Conservation (phyloP, 192 early-diverging fungal genomes). For the Coemansia sp. region DNA sequence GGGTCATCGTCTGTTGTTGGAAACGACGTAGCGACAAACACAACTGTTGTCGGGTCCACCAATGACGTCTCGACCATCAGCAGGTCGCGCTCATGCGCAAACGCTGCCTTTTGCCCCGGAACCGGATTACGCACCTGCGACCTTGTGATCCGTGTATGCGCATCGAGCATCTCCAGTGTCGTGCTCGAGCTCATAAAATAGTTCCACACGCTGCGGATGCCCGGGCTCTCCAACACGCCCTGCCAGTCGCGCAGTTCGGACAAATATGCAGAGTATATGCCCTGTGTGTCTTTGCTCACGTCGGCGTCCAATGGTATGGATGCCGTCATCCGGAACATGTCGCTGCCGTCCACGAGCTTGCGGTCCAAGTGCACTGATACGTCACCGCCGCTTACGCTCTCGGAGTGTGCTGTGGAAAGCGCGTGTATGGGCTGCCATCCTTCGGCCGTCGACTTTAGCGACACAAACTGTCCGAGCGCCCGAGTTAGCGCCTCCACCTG, state of each 20-base stretch:
- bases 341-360: slow-evolving; percentile 3
- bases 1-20: slow-evolving; percentile 41
- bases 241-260: slow-evolving; percentile 56
- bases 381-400: slow-evolving; percentile 32
- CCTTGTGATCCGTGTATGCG: slow-evolving; percentile 40
- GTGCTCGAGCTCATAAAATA: slow-evolving; percentile 36
- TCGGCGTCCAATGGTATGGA: slow-evolving; percentile 44
- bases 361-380: slow-evolving; percentile 37
- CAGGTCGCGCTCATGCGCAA: slow-evolving; percentile 42
- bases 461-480: slow-evolving; percentile 46
- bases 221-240: slow-evolving; percentile 48
- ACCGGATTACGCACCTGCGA: slow-evolving; percentile 39
- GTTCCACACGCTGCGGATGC: slow-evolving; percentile 51
- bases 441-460: slow-evolving; percentile 42
- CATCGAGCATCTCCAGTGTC: slow-evolving; percentile 49
- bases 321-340: slow-evolving; percentile 46
- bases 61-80: slow-evolving; percentile 54
- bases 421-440: slow-evolving; percentile 37
- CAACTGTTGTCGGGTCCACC: slow-evolving; percentile 50
- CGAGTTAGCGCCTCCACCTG: slow-evolving; percentile 46
- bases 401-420: slow-evolving; percentile 4
- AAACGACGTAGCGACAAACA: slow-evolving; percentile 47
- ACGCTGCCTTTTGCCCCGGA: slow-evolving; percentile 31
- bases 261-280: slow-evolving; percentile 36
- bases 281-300: slow-evolving; percentile 35